phyloP scores from a whole-genome alignment of 371 early-diverging fungal species.

The Batrachochytrium dendrobatidis region DNA sequence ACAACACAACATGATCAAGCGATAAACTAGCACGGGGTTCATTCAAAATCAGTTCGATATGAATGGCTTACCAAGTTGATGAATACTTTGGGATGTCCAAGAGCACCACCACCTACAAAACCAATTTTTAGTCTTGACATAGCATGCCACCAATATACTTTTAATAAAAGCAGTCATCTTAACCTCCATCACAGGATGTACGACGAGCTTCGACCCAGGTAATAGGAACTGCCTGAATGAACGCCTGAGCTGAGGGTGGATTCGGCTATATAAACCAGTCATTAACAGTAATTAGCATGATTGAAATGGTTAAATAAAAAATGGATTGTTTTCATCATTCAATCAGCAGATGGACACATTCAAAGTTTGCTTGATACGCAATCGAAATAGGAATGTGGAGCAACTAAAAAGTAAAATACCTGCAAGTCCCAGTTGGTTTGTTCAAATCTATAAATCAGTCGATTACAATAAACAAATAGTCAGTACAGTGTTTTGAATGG shows the following conservation, averaged over 20 bases:
- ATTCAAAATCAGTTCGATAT: background rate
- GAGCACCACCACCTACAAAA: slow-evolving; percentile 69
- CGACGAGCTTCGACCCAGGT: slow-evolving; percentile 62
- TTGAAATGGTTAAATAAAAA: background rate
- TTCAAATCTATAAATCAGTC: slow-evolving; percentile 71
- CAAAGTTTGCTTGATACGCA: background rate
- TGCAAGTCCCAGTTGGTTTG: slow-evolving; percentile 76
- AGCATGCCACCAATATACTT: background rate
- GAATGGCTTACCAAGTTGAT: slow-evolving; percentile 72
- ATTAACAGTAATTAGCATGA: background rate
- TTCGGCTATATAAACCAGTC: slow-evolving; percentile 58
- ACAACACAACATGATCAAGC: background rate
- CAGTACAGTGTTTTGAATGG: too few species aligned
- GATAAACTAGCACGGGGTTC: background rate
- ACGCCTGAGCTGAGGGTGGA: slow-evolving; percentile 84
- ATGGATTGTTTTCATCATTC: background rate
- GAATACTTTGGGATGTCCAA: slow-evolving; percentile 92
- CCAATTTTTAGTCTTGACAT: too few species aligned
- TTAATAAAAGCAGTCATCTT: too few species aligned
- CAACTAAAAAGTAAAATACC: slow-evolving; percentile 35
- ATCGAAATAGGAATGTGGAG: background rate
- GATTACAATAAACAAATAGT: too few species aligned
- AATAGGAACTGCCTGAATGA: slow-evolving; percentile 83
- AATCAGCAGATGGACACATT: background rate
- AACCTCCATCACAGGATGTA: slow-evolving; percentile 86